phyloP scores from a whole-genome alignment of 495 filamentous ascomycete genomes.

The Tuber calosporum region DNA sequence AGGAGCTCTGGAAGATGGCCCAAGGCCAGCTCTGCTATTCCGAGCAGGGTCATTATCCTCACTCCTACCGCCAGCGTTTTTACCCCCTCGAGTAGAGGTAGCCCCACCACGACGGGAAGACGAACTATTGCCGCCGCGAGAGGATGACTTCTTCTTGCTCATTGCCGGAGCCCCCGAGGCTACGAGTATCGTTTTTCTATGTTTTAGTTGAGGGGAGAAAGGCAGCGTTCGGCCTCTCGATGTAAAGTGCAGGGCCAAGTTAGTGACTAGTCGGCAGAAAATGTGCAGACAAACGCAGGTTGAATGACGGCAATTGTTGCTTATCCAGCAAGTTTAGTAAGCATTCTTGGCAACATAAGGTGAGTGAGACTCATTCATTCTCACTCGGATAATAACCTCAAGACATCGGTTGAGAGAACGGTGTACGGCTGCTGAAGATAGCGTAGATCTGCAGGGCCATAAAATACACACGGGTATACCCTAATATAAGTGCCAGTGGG shows the following conservation, averaged over 20 bases:
- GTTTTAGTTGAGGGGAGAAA: neutral
- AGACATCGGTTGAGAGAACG: neutral
- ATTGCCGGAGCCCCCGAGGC: neutral
- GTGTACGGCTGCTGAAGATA: neutral
- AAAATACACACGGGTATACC: neutral
- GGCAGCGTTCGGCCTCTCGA: neutral
- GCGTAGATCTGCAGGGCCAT: neutral
- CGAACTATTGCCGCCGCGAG: neutral
- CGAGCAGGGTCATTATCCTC: neutral
- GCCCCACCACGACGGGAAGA: neutral
- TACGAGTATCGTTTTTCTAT: neutral
- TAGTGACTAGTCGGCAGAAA: neutral
- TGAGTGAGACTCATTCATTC: neutral
- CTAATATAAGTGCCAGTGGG: neutral
- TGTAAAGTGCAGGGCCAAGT: neutral
- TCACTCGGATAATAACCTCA: neutral
- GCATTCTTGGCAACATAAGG: neutral
- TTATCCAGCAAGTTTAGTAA: neutral
- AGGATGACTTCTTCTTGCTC: slow-evolving; percentile 5
- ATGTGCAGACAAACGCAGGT: neutral
- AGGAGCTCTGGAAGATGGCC: slow-evolving; percentile 11
- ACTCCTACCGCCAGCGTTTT: neutral
- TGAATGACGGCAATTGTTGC: neutral
- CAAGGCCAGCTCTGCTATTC: neutral
- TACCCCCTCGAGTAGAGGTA: neutral